These are phyloP conservation scores for Xerocomellus chrysenteron DNA, from an alignment of 768 basidiomycete species.

Conservation along the genomic window DNA sequence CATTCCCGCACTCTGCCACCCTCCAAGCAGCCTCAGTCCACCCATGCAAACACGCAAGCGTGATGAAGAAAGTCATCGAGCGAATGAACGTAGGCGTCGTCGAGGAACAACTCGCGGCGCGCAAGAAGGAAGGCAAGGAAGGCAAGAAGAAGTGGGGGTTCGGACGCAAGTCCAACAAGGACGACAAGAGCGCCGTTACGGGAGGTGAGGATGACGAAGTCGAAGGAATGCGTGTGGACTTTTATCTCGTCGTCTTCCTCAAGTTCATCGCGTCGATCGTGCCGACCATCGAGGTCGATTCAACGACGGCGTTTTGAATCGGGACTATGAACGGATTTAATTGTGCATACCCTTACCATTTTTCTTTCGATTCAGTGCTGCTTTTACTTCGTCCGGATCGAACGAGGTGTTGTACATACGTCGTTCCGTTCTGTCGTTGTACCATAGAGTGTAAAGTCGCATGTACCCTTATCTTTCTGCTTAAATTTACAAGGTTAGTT, in stretches of 20 bases:
- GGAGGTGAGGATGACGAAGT: conserved; percentile 53
- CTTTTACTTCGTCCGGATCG: conserved; percentile 2
- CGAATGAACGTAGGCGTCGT: conserved; percentile 91
- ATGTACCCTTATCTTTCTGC: conserved; percentile 23
- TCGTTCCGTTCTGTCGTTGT: conserved; percentile 7
- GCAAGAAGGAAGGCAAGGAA: conserved; percentile 55
- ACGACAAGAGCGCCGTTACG: conserved; percentile 39
- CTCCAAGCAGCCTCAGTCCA: conserved; percentile 92
- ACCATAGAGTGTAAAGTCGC: conserved; percentile 25
- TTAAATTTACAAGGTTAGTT: conserved; percentile 3
- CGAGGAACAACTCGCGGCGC: conserved; percentile 75
- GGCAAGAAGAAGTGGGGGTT: conserved; percentile 84
- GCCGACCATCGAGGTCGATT: conserved; percentile 98
- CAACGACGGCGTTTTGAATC: conserved; percentile 69
- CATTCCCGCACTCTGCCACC: conserved; percentile 89
- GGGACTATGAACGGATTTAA: conserved; percentile 1
- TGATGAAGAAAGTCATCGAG: conserved; percentile 99
- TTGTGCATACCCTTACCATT: conserved; percentile 14
- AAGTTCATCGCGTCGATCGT: conserved; percentile 99
- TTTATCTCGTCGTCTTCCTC: conserved; percentile 97
- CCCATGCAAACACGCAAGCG: conserved; percentile 97
- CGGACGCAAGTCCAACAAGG: conserved; percentile 65
- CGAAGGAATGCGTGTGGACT: conserved; percentile 95
- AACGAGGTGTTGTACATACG: not conserved
- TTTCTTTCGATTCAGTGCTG: not conserved